Percentiles rank a stretch among this genome's conserved stretches.
Evolutionary conservation across 2,329 filamentous ascomycete genomes (phyloP).

Genomic region (Colletotrichum cordylinicola): DNA sequence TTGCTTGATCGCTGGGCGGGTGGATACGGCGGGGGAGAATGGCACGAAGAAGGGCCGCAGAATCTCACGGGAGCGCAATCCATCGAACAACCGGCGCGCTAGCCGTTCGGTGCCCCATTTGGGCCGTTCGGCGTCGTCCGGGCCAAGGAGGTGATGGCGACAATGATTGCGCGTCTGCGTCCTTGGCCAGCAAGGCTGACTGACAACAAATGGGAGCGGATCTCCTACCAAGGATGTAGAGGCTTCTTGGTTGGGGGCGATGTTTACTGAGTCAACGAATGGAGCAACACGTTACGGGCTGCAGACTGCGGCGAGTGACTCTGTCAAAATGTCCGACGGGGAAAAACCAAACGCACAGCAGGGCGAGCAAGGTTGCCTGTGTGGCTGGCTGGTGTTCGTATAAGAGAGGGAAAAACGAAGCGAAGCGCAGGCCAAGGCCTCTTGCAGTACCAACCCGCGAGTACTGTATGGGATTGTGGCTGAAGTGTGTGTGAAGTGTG

Average conservation of each 20-base stretch:
- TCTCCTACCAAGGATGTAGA: background rate
- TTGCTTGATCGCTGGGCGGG: background rate
- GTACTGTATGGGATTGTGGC: background rate
- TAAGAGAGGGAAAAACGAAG: background rate
- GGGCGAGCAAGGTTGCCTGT: background rate
- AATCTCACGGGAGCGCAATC: background rate
- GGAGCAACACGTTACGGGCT: background rate
- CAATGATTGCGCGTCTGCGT: conserved; percentile 23
- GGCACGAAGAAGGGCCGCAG: background rate
- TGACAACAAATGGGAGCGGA: background rate
- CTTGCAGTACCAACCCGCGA: background rate
- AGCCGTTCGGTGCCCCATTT: background rate
- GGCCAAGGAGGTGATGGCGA: conserved; percentile 19
- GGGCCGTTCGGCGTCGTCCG: conserved; percentile 15
- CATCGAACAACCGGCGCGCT: background rate
- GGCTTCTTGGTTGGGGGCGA: background rate
- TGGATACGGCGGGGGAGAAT: conserved; percentile 15
- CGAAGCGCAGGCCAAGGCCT: background rate
- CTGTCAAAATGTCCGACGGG: background rate
- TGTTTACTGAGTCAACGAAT: background rate
- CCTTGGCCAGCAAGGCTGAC: conserved; percentile 21
- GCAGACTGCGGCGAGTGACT: background rate
- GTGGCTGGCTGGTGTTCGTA: background rate
- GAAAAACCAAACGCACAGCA: background rate
- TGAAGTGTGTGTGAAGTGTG: background rate